These are phyloP conservation scores for Protomyces macrosporus DNA, from an alignment of 1,139 yeast genomes.

Conservation along the genomic window DNA sequence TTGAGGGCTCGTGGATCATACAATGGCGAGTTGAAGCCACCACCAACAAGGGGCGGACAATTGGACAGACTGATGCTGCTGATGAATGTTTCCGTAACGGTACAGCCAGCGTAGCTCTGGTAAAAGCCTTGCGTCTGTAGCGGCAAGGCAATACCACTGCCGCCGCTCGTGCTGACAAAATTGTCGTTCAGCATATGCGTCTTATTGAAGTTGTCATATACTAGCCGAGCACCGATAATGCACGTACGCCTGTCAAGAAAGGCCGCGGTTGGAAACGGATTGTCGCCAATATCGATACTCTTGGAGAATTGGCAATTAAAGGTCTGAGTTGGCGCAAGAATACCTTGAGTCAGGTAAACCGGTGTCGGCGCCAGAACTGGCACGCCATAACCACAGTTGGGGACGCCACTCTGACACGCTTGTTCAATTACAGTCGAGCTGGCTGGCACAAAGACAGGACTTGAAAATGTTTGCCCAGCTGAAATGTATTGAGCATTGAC, in stretches of 20 bases:
- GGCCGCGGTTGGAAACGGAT: background rate
- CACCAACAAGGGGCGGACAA: background rate
- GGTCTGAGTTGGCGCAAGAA: background rate
- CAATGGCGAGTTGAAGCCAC: background rate
- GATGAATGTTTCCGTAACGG: background rate
- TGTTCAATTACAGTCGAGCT: background rate
- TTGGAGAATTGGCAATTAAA: background rate
- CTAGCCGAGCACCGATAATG: background rate
- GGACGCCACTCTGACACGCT: background rate
- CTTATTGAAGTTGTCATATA: background rate
- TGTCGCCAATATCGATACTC: background rate
- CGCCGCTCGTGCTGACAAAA: background rate
- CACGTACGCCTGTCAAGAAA: background rate
- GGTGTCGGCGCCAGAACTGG: background rate
- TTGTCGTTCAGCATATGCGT: too few species aligned
- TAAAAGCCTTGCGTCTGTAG: background rate
- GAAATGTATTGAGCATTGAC: background rate
- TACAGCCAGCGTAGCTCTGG: background rate
- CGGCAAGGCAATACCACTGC: background rate
- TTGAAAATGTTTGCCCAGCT: background rate
- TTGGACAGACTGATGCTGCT: background rate
- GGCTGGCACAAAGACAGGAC: background rate
- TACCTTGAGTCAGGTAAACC: background rate
- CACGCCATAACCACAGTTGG: background rate
- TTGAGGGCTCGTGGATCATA: background rate